Evolutionary conservation across 306 rosid species (phyloP).

Genomic region (Astragalus glycyphyllos): DNA sequence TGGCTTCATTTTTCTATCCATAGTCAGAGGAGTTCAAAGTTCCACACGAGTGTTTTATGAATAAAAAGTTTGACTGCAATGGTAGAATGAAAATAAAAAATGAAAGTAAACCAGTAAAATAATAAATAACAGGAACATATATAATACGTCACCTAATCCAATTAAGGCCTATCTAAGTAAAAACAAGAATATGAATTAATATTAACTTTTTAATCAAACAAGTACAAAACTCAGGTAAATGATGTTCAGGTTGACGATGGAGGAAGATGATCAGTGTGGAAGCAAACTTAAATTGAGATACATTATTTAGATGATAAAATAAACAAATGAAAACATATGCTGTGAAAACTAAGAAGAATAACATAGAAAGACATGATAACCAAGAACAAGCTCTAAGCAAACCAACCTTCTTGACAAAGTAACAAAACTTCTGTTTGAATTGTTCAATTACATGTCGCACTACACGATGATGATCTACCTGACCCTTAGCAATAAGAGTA

Average conservation of each 20-base stretch:
- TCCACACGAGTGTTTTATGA: constrained; percentile 1
- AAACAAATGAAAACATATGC: constrained; percentile 12
- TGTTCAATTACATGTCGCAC: constrained; percentile 90
- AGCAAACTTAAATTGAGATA: constrained; percentile 25
- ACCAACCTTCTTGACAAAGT: constrained; percentile 89
- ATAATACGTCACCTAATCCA: constrained; percentile 36
- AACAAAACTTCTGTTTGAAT: constrained; percentile 84
- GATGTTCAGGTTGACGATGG: constrained; percentile 6
- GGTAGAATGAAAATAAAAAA: constrained; percentile 8
- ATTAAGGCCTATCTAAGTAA: constrained; percentile 19
- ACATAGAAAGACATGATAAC: constrained; percentile 23
- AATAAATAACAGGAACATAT: background rate
- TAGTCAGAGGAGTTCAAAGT: background rate
- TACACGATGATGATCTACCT: constrained; percentile 75
- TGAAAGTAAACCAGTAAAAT: constrained; percentile 26
- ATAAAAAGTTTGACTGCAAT: constrained; percentile 7
- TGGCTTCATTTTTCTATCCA: constrained; percentile 2
- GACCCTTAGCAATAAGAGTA: constrained; percentile 89
- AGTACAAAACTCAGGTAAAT: constrained; percentile 26
- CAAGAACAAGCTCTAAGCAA: constrained; percentile 29
- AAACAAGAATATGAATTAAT: constrained; percentile 8
- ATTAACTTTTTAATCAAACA: constrained; percentile 31
- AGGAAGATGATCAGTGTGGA: constrained; percentile 29
- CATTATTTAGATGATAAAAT: constrained; percentile 32
- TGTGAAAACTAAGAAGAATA: constrained; percentile 21